phyloP scores from a whole-genome alignment of 371 early-diverging fungal genomes.

The Conidiobolus incongruus region DNA sequence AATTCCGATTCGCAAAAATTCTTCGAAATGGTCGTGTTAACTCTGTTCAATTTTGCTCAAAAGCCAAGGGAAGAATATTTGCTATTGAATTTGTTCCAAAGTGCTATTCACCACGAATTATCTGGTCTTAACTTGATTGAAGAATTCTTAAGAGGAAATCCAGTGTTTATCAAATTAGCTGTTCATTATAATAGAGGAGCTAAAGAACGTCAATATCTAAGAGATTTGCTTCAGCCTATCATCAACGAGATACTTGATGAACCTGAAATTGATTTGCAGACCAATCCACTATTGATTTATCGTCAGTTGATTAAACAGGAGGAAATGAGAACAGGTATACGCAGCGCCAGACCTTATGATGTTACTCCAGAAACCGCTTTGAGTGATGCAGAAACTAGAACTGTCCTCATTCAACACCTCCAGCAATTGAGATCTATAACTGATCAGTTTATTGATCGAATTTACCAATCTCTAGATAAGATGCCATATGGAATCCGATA shows the following conservation, averaged over 20 bases:
- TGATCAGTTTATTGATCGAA: slow-evolving; percentile 53
- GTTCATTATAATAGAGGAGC: slow-evolving; percentile 82
- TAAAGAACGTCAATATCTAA: slow-evolving; percentile 81
- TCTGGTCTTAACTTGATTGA: slow-evolving; percentile 47
- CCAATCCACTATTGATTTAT: slow-evolving; percentile 79
- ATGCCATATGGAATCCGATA: slow-evolving; percentile 95
- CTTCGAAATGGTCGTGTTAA: slow-evolving; percentile 70
- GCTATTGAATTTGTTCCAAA: slow-evolving; percentile 81
- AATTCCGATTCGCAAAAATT: slow-evolving; percentile 30
- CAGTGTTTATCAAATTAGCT: slow-evolving; percentile 84
- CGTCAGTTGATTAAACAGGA: slow-evolving; percentile 67
- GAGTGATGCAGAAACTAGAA: slow-evolving; percentile 63
- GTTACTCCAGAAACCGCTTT: slow-evolving; percentile 63
- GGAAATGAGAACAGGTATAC: slow-evolving; percentile 70
- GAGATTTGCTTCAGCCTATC: slow-evolving; percentile 60
- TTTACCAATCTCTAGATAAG: slow-evolving; percentile 46
- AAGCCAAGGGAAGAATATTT: slow-evolving; percentile 92
- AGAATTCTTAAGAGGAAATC: slow-evolving; percentile 88
- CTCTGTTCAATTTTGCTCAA: slow-evolving; percentile 92
- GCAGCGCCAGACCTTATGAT: slow-evolving; percentile 49
- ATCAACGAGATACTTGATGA: slow-evolving; percentile 53
- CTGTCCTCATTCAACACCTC: slow-evolving; percentile 49
- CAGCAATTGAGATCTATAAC: slow-evolving; percentile 59
- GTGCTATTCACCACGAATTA: slow-evolving; percentile 77
- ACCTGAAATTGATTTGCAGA: slow-evolving; percentile 63